These are phyloP conservation scores for Pistacia integerrima DNA, from an alignment of 345 rosid genomes.

Conservation along the genomic window DNA sequence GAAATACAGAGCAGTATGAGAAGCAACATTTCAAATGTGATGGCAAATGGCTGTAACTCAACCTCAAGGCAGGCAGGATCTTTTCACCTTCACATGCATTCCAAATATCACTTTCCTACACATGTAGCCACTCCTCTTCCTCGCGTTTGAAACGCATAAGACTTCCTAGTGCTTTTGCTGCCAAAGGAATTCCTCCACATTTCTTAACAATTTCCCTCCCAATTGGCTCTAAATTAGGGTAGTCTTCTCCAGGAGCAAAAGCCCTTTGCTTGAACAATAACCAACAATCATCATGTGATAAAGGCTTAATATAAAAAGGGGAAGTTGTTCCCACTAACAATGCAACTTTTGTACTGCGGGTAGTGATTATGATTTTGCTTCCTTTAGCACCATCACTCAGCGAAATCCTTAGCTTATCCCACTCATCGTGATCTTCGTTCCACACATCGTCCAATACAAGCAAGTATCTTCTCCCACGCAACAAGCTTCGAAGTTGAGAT, in stretches of 20 bases:
- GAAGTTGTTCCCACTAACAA: neutral
- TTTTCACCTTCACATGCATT: constrained; percentile 4
- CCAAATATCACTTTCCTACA: constrained; percentile 18
- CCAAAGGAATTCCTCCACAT: constrained; percentile 35
- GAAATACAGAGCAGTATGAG: constrained; percentile 28
- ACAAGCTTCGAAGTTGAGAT: neutral
- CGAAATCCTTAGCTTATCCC: constrained; percentile 21
- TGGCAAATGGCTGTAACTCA: constrained; percentile 18
- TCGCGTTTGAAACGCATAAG: constrained; percentile 28
- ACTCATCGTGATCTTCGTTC: constrained; percentile 22
- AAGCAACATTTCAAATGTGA: constrained; percentile 13
- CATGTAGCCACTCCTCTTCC: constrained; percentile 24
- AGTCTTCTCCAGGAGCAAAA: constrained; percentile 8
- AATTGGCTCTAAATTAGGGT: constrained; percentile 6
- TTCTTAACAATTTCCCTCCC: constrained; percentile 25
- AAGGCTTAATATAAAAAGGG: constrained; percentile 4
- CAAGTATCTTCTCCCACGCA: constrained; percentile 21
- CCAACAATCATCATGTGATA: constrained; percentile 32
- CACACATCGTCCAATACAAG: constrained; percentile 34
- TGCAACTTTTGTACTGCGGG: constrained; percentile 22
- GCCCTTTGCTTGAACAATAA: constrained; percentile 27
- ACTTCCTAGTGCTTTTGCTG: constrained; percentile 28
- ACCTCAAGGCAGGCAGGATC: neutral
- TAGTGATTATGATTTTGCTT: constrained; percentile 25
- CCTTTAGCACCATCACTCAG: constrained; percentile 23